These are phyloP conservation scores for Rhododendron henanense DNA, from an alignment of 148 eudicot species.

Conservation along the genomic window DNA sequence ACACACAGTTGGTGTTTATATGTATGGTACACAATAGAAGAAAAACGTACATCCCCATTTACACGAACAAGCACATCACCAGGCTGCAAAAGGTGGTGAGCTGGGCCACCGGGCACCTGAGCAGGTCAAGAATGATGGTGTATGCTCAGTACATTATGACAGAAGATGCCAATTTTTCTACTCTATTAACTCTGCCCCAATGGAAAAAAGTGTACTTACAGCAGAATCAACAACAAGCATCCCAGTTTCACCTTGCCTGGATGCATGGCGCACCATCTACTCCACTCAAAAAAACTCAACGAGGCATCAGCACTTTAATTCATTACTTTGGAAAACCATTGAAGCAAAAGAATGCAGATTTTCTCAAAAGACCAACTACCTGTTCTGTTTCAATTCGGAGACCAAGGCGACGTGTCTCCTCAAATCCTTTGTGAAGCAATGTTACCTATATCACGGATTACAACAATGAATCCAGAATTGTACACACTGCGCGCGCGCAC, in stretches of 20 bases:
- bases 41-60: constrained; percentile 66
- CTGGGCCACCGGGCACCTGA: constrained; percentile 99
- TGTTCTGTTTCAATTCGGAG: constrained; percentile 76
- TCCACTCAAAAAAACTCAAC: constrained; percentile 16
- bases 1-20: background rate
- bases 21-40: background rate
- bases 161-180: background rate
- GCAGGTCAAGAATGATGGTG: constrained; percentile 14
- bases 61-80: constrained; percentile 92
- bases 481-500: background rate
- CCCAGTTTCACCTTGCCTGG: constrained; percentile 87
- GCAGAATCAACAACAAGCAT: constrained; percentile 98
- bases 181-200: background rate
- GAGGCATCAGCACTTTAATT: background rate
- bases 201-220: constrained; percentile 44
- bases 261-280: constrained; percentile 87
- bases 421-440: constrained; percentile 95
- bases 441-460: constrained; percentile 54
- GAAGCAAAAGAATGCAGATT: constrained; percentile 6
- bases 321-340: background rate
- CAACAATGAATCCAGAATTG: background rate
- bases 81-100: constrained; percentile 78
- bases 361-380: constrained; percentile 34
- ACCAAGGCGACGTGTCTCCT: constrained; percentile 96
- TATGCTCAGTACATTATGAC: background rate